phyloP scores from a whole-genome alignment of 768 basidiomycete genomes.

The Tylopilus rubrobrunneus region DNA sequence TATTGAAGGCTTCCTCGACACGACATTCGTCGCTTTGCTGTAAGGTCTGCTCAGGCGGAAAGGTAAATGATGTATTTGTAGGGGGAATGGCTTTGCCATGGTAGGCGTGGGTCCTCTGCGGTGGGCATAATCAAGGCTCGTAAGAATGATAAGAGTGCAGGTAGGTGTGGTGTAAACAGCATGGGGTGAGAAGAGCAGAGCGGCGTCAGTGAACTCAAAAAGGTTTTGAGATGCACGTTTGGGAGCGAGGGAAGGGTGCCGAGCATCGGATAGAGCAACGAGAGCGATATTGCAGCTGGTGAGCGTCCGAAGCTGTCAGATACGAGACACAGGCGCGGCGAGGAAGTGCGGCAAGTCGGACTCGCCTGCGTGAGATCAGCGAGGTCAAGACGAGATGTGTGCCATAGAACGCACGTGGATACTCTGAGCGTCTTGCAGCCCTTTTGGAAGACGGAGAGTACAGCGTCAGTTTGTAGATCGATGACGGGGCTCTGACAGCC shows the following conservation, averaged over 20 bases:
- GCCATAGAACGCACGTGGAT: constrained; percentile 47
- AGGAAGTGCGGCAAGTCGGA: constrained; percentile 70
- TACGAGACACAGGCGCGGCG: constrained; percentile 68
- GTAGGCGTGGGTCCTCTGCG: constrained; percentile 54
- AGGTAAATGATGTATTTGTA: constrained; percentile 36
- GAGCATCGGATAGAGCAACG: constrained; percentile 68
- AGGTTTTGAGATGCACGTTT: constrained; percentile 52
- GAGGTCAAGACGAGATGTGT: background rate
- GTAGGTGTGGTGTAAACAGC: constrained; percentile 73
- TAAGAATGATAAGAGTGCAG: constrained; percentile 66
- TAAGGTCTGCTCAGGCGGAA: constrained; percentile 32
- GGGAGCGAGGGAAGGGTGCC: constrained; percentile 65
- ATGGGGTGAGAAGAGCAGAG: constrained; percentile 63
- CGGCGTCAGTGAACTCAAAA: constrained; percentile 66
- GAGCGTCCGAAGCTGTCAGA: constrained; percentile 55
- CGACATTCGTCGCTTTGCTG: constrained; percentile 30
- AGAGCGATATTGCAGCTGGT: no score
- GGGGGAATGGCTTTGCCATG: constrained; percentile 41
- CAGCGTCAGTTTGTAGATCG: constrained; percentile 70
- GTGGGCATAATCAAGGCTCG: constrained; percentile 66
- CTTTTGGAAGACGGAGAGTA: constrained; percentile 62
- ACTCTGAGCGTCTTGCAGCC: constrained; percentile 62
- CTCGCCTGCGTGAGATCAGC: constrained; percentile 39
- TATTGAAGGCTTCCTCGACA: constrained; percentile 53
- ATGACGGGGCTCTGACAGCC: constrained; percentile 73